A percentile compares a stretch with the other conserved stretches of the same genome.
phyloP scores from a whole-genome alignment of 805 yeast species.

The Nakazawaea laoshanensis region DNA sequence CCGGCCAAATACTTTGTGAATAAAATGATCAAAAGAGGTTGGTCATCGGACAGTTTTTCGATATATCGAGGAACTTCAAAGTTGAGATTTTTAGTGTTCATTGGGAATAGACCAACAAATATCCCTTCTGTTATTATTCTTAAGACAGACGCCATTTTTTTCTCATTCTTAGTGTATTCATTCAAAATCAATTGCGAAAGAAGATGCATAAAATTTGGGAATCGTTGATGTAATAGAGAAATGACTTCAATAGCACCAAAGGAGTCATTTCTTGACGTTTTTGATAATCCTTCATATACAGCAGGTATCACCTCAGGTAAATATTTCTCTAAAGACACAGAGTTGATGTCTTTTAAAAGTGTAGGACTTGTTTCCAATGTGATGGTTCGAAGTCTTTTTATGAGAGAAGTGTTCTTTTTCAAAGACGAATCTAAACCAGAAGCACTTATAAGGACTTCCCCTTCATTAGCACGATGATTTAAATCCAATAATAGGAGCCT shows the following conservation, averaged over 20 bases:
- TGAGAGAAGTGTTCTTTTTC: slow-evolving; percentile 75
- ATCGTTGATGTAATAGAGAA: slow-evolving; percentile 73
- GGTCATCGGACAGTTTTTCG: no score
- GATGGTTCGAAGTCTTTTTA: slow-evolving; percentile 57
- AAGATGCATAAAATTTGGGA: slow-evolving; percentile 45
- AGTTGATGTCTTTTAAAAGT: slow-evolving; percentile 51
- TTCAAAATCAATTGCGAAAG: not conserved
- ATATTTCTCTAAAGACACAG: slow-evolving; percentile 65
- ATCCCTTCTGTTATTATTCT: no score
- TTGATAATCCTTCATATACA: slow-evolving; percentile 51
- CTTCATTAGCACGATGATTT: no score
- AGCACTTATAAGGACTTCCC: no score
- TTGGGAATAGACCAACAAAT: no score
- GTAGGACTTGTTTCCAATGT: slow-evolving; percentile 38
- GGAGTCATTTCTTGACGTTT: slow-evolving; percentile 47
- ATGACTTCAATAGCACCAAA: slow-evolving; percentile 57
- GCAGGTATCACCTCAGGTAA: slow-evolving; percentile 61
- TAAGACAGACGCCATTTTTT: no score
- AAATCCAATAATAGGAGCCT: no score
- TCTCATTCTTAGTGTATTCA: no score
- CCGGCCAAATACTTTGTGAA: no score
- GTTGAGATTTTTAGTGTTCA: no score
- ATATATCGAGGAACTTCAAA: no score
- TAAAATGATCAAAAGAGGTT: no score
- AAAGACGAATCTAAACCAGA: slow-evolving; percentile 55